Base-by-base conservation (phyloP, 176 grass and related monocot genomes). In the Rhipidocladum racemiflorum region DNA sequence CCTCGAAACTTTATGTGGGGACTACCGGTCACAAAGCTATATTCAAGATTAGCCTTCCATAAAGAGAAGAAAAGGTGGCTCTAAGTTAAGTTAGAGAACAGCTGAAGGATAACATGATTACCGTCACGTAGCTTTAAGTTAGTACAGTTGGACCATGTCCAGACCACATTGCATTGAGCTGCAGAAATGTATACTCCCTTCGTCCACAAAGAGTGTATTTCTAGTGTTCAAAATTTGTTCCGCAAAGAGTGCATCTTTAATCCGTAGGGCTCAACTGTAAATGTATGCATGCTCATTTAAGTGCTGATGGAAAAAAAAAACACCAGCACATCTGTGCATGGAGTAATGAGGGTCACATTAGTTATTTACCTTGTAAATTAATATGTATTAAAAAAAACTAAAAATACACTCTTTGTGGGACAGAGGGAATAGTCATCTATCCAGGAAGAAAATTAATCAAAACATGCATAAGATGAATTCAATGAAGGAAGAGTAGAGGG, bases 61-160 rank as follows among this genome's bases (percentile, higher is more conserved):
- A 70, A 70, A 76, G 34, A 76, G 36, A 79, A 15, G 0, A 75
- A 74, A 68, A 85, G 63, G 34, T 63, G 13, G 17, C 13, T 29
- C 4, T n/a, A n/a, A n/a, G n/a, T n/a, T 29, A 43, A 82, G 23
- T 35, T 68, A 61, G 32, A 68, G 4, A 78, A 53, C 8, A 79
- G 34, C 27, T 68, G 27, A 9, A 85, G 76, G 70, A 63, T 40
- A 49, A 51, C 68, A 84, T 68, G 87, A 79, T 88, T 30, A 44
- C 57, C 55, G 68, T 72, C 55, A 68, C 24, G 30, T 7, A 75
- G 12, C 12, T 72, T 68, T 80, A 70, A 74, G 23, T 67, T 73
- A 66, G 87, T 34, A 80, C 32, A 79, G 23, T 61, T 68, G 61
- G 38, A 84, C 50, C 49, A 84, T 79, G 16, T 79, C 36, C 12